A percentile compares a stretch with the other conserved stretches of the same genome.
Evolutionary conservation across 108 stramenopile species (phyloP).

Genomic region (Fragilariopsis cylindrus): DNA sequence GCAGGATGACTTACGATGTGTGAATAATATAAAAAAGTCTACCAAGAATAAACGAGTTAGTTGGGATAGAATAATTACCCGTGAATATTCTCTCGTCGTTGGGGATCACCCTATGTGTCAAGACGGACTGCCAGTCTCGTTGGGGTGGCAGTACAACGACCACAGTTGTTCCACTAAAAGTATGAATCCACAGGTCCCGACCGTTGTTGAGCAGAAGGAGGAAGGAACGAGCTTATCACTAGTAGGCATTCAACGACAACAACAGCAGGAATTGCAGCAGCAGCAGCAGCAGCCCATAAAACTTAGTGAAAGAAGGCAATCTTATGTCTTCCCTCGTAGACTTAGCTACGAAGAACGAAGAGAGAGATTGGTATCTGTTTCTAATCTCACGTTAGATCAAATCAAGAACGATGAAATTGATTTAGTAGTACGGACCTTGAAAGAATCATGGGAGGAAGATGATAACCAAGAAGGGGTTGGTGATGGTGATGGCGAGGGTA

Average conservation of each 20-base stretch:
- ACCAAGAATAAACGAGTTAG: constrained; percentile 32
- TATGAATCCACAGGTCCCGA: constrained; percentile 13
- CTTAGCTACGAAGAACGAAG: constrained; percentile 40
- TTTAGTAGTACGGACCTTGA: constrained; percentile 33
- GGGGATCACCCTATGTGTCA: constrained; percentile 63
- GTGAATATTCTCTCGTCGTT: constrained; percentile 44
- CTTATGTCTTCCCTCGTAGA: constrained; percentile 35
- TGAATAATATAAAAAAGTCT: no score
- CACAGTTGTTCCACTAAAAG: constrained; percentile 1
- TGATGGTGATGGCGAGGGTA: constrained; percentile 16
- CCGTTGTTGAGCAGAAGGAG: background rate
- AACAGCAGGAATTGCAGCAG: background rate
- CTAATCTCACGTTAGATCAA: constrained; percentile 31
- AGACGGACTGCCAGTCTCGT: constrained; percentile 49
- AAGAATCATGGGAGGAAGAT: constrained; percentile 27
- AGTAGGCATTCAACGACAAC: constrained; percentile 2
- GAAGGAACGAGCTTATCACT: background rate
- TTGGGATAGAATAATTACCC: constrained; percentile 43
- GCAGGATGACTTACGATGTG: no score
- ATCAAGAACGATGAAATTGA: constrained; percentile 43
- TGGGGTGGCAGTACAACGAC: constrained; percentile 56
- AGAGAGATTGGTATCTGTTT: constrained; percentile 19
- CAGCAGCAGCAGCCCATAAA: background rate
- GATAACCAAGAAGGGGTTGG: background rate
- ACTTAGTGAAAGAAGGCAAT: constrained; percentile 29